Base-by-base conservation (phyloP, 257 asterid species). In the Primulina tabacum region DNA sequence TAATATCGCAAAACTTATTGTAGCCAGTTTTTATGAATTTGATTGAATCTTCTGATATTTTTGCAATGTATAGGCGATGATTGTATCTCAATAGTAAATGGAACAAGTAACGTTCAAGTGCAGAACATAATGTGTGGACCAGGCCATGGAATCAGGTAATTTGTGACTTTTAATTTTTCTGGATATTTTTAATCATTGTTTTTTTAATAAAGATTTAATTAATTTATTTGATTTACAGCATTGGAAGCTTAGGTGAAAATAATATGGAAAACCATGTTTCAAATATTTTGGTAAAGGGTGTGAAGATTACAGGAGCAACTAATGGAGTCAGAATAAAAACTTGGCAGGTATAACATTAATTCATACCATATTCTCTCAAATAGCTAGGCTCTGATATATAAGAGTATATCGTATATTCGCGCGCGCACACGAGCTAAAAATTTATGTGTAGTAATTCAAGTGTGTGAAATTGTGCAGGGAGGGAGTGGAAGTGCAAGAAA, bases 141-240 rank as follows among this genome's bases (percentile, higher is more conserved):
- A 2, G 97, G 99, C 28, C 99, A 94, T 74, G 99, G 99, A 75
- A 94, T 94, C 73, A 93, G 99, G 99, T 93, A 35, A 34, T 7
- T 7, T 61, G 3, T 29, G 0, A 5, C 4, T 12, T 38, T 9
- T 35, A 2, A 35, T 6, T 29, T 12, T 37, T 1, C 55, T 43
- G 55, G n/a, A 7, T 21, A 0, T 9, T 20, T 56, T 8, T 1
- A 12, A 53, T 7, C 35, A 1, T 9, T 24, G 14, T 1, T 17
- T 12, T 0, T 16, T n/a, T n/a, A n/a, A 60, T 4, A n/a, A 29
- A 8, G 2, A 5, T 16, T 17, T 50, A 50, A 16, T 14, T 50
- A 50, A 50, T 50, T 50, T 50, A 14, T 6, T 43, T 37, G 33
- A 14, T 30, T 59, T 68, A 56, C 84, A 94, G 99, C 89, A 91